Conservation (phyloP, 129 eudicot species). For the Smallanthus sonchifolius region DNA sequence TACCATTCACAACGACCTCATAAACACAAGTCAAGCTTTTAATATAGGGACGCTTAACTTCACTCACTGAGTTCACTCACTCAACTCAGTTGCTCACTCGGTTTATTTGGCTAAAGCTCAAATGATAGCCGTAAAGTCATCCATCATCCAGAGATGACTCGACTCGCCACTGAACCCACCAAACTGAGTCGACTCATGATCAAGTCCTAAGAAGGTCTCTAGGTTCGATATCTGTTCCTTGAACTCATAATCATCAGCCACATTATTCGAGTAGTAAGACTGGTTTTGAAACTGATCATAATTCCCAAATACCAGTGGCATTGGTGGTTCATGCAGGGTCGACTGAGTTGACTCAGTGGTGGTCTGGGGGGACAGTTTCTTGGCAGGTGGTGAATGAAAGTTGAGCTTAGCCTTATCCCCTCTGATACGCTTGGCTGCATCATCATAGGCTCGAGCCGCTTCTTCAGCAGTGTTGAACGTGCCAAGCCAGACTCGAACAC, state of each 20-base stretch:
- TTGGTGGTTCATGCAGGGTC: slow-evolving; percentile 3
- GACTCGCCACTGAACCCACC: slow-evolving; percentile 29
- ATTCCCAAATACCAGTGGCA: slow-evolving; percentile 7
- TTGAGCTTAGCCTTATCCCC: slow-evolving; percentile 94
- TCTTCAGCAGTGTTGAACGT: slow-evolving; percentile 74
- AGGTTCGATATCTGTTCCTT: slow-evolving; percentile 59
- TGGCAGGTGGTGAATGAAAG: slow-evolving; percentile 52
- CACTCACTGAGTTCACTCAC: slow-evolving; percentile 10
- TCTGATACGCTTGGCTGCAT: slow-evolving; percentile 70
- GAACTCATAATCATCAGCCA: slow-evolving; percentile 32
- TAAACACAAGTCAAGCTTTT: neutral
- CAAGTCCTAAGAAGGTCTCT: slow-evolving; percentile 58
- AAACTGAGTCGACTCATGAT: slow-evolving; percentile 36
- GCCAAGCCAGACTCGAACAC: slow-evolving; percentile 88
- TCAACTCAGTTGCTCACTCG: slow-evolving; percentile 6
- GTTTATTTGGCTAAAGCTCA: slow-evolving; percentile 1
- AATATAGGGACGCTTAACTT: neutral
- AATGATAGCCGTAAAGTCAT: slow-evolving; percentile 27
- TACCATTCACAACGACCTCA: neutral
- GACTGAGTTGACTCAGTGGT: slow-evolving; percentile 27
- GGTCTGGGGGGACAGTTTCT: slow-evolving; percentile 28
- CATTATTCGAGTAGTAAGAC: slow-evolving; percentile 9
- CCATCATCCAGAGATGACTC: slow-evolving; percentile 57
- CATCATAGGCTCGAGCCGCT: slow-evolving; percentile 81
- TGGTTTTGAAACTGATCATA: slow-evolving; percentile 13